Evolutionary conservation across 2,329 filamentous ascomycete species (phyloP).

Genomic region (Gyromitra esculenta): DNA sequence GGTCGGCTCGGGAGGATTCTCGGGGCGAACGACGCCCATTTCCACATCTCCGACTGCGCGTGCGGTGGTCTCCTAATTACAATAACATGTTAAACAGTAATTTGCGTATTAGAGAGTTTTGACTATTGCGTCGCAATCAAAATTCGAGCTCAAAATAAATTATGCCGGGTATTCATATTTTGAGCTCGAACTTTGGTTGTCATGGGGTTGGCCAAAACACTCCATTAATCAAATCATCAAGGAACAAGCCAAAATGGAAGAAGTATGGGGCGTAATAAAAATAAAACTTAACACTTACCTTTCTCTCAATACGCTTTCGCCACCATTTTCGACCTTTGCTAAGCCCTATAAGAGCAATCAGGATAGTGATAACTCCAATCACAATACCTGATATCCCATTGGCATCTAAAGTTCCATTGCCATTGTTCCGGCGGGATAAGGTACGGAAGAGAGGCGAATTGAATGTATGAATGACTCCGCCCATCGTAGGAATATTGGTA

Average conservation of each 20-base stretch:
- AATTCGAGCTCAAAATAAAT: no score
- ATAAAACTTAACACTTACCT: background rate
- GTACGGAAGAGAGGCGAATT: background rate
- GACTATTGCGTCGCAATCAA: no score
- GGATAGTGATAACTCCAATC: background rate
- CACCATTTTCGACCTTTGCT: background rate
- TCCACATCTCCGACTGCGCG: background rate
- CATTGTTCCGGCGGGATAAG: background rate
- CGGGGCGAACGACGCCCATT: background rate
- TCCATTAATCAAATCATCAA: no score
- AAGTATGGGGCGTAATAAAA: background rate
- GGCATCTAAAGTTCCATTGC: background rate
- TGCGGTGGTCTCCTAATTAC: background rate
- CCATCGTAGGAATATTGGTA: background rate
- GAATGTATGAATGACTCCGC: background rate
- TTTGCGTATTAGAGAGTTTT: no score
- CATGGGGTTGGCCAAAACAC: no score
- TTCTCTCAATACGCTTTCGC: background rate
- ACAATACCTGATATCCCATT: background rate
- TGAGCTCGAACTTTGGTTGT: no score
- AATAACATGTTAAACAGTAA: background rate
- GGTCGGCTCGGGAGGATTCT: no score
- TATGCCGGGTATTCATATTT: no score
- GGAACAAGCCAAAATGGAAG: no score
- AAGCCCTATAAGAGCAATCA: background rate